These are phyloP conservation scores for Ramularia collo-cygni DNA, from an alignment of 2,329 filamentous ascomycete genomes.

Conservation along the genomic window DNA sequence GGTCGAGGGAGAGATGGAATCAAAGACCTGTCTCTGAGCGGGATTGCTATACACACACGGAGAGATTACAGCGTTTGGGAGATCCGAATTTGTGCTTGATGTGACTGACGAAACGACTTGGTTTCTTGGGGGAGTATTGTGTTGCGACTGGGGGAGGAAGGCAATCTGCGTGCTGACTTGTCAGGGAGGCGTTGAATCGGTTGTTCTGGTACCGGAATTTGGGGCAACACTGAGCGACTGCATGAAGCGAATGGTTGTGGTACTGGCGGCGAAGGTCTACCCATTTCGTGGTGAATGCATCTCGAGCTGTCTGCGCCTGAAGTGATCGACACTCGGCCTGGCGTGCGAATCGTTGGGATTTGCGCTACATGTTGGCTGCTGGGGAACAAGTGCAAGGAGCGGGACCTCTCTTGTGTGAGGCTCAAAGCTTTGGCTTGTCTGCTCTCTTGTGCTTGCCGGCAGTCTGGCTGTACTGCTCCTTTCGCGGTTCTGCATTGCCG, in stretches of 20 bases:
- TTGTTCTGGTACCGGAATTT: slow-evolving; percentile 19
- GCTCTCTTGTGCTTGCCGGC: slow-evolving; percentile 32
- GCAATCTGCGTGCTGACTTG: slow-evolving; percentile 5
- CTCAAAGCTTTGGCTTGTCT: slow-evolving; percentile 94
- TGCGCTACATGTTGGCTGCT: slow-evolving; percentile 1
- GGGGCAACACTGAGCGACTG: slow-evolving; percentile 2
- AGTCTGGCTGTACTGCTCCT: slow-evolving; percentile 8
- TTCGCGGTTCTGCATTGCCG: slow-evolving; percentile 2
- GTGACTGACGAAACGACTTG: slow-evolving; percentile 23
- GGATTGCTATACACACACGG: slow-evolving; percentile 69
- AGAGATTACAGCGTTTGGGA: slow-evolving; percentile 40
- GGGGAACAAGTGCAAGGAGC: slow-evolving; percentile 25
- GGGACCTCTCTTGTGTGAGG: slow-evolving; percentile 88
- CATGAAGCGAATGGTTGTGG: background rate
- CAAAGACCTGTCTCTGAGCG: slow-evolving; percentile 91
- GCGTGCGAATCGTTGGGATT: background rate
- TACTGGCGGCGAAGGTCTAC: slow-evolving; percentile 1
- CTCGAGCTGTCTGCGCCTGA: slow-evolving; percentile 1
- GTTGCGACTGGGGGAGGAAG: slow-evolving; percentile 10
- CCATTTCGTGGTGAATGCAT: background rate
- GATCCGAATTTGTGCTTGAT: slow-evolving; percentile 2
- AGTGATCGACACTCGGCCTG: slow-evolving; percentile 1
- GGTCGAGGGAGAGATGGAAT: slow-evolving; percentile 58
- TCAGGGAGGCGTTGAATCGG: slow-evolving; percentile 10
- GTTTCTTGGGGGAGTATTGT: slow-evolving; percentile 12